These are phyloP conservation scores for Breviolum minutum DNA, from an alignment of 73 alveolate genomes.

Conservation along the genomic window DNA sequence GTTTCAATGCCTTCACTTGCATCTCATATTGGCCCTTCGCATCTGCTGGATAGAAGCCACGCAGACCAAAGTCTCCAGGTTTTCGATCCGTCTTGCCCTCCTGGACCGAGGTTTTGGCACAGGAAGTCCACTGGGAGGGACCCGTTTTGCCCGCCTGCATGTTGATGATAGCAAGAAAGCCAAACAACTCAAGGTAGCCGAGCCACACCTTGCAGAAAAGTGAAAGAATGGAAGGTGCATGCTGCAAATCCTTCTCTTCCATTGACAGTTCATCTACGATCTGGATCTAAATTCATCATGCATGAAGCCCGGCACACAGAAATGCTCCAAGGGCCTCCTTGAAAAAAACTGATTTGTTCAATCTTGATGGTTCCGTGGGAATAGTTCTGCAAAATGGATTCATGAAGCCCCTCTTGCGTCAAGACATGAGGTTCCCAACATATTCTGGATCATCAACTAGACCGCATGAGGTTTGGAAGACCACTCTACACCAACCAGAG, in stretches of 20 bases:
- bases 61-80: constrained; percentile 93
- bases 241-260: not conserved
- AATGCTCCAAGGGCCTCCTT: too few species aligned
- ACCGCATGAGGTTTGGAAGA: too few species aligned
- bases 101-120: not conserved
- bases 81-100: constrained; percentile 91
- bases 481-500: not conserved
- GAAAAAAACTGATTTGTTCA: too few species aligned
- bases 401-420: too few species aligned
- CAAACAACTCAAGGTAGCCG: constrained; percentile 65
- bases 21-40: constrained; percentile 87
- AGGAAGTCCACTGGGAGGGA: not conserved
- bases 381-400: too few species aligned
- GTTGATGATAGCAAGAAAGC: constrained; percentile 67
- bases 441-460: too few species aligned
- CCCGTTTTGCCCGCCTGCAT: not conserved
- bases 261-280: too few species aligned
- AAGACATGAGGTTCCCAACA: too few species aligned
- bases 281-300: too few species aligned
- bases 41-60: constrained; percentile 75
- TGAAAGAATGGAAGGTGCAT: not conserved
- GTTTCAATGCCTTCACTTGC: constrained; percentile 86
- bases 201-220: constrained; percentile 36
- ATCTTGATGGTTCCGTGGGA: too few species aligned
- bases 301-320: too few species aligned